Evolutionary conservation across 441 rosid species (phyloP), one percentile per base, ranked within the genome.

Genomic region (Corymbia citriodora): DNA sequence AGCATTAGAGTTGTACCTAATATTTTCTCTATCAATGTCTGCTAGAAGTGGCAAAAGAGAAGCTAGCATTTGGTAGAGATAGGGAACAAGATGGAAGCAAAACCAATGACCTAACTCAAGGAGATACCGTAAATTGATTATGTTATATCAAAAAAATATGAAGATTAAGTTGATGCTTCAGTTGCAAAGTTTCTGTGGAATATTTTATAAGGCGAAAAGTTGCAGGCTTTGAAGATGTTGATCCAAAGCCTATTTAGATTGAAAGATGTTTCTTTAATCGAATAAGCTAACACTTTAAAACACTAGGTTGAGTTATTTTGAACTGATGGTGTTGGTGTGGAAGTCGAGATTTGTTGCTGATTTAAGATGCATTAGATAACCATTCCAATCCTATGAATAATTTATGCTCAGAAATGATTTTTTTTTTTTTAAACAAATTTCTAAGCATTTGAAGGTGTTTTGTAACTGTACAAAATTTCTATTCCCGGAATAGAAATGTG

Each of bases 1-100:
- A 0, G 0, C 0, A 57, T 57, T 2, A 57, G 10, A 9, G 2
- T 57, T 9, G 0, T 4, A 23, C 63, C 29, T 57, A 9, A 57
- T 57, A 57, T 57, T 57, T 57, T 57, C 12, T 57, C 61, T 9
- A 23, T 57, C 63, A 23, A 57, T 1, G 13, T 57, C 1, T 0
- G 0, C 63, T 57, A 57, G 63, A 57, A 2, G 63, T 57, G 63
- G 63, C 29, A 57, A 2, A 57, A 11, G 10, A 57, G 63, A 57
- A 23, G 63, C 21, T 57, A 57, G 1, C 6, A 57, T 23, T 4
- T 9, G 63, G 10, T 57, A 23, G 63, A 57, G 63, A 57, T 9
- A 57, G 63, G 29, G 54, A 5, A 23, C 12, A 10, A 57, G 4
- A 55, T 8, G 63, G 63, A 23, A 4, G 63, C 63, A 57, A 57